phyloP scores from a whole-genome alignment of 108 stramenopile species.

The Aurantiochytrium sp. region DNA sequence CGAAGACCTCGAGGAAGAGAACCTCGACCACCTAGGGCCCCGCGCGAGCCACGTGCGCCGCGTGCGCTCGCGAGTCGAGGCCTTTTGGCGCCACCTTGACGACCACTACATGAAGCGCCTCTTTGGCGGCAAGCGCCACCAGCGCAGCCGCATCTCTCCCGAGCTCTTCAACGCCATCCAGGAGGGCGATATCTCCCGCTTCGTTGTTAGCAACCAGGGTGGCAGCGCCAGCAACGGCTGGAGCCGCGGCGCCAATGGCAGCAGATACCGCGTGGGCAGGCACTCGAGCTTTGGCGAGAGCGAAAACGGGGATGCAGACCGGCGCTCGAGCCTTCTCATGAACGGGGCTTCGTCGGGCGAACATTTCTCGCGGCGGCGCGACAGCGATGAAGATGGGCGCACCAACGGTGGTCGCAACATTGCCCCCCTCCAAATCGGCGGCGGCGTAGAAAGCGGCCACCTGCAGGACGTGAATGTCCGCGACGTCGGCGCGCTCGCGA shows the following conservation, averaged over 20 bases:
- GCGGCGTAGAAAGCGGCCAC: background rate
- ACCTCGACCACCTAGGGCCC: background rate
- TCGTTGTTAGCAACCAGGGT: background rate
- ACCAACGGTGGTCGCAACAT: background rate
- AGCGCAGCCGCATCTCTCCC: background rate
- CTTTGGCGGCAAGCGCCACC: slow-evolving; percentile 50
- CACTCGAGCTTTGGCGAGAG: too few species aligned
- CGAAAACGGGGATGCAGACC: background rate
- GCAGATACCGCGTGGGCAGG: too few species aligned
- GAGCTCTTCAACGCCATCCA: slow-evolving; percentile 9
- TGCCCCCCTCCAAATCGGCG: background rate
- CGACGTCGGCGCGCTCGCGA: too few species aligned
- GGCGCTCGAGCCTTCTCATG: background rate
- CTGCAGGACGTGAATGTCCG: too few species aligned
- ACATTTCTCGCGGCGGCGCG: too few species aligned
- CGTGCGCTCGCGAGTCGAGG: background rate
- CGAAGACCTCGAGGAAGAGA: background rate
- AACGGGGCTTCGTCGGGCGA: background rate
- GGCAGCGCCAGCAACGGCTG: too few species aligned
- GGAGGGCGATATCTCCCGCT: background rate
- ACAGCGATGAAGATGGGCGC: too few species aligned
- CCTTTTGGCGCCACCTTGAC: slow-evolving; percentile 34
- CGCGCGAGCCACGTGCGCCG: background rate
- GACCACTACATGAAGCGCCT: slow-evolving; percentile 50
- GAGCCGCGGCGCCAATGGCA: background rate